Percentiles rank a stretch among this genome's conserved stretches.
These are phyloP conservation scores for Ogataea parapolymorpha DNA, from an alignment of 805 yeast species.

Conservation along the genomic window DNA sequence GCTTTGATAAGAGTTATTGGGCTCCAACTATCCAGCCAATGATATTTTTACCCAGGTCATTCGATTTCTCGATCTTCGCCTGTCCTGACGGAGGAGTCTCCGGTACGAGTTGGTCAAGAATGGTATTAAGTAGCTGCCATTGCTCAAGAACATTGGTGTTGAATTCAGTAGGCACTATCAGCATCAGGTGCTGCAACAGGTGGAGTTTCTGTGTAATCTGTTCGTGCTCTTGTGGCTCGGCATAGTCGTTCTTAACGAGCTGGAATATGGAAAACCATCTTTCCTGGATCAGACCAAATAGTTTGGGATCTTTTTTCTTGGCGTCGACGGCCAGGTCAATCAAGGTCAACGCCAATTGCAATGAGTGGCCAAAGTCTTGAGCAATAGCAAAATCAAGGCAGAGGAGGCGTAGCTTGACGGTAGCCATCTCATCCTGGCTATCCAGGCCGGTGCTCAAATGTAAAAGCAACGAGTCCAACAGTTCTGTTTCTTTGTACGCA, in stretches of 20 bases:
- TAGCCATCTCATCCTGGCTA: constrained; percentile 8
- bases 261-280: constrained; percentile 76
- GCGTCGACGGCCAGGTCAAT: constrained; percentile 27
- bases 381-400: constrained; percentile 70
- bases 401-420: constrained; percentile 31
- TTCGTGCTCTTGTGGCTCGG: constrained; percentile 12
- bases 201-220: constrained; percentile 41
- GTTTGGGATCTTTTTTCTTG: constrained; percentile 8
- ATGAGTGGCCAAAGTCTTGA: constrained; percentile 59
- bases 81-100: constrained; percentile 1
- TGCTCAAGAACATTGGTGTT: constrained; percentile 54
- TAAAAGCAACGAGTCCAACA: constrained; percentile 39
- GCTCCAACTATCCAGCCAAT: constrained; percentile 37
- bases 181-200: constrained; percentile 50
- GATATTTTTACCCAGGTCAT: constrained; percentile 32
- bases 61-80: constrained; percentile 13
- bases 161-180: constrained; percentile 52
- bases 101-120: constrained; percentile 27
- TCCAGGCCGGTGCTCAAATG: constrained; percentile 40
- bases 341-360: constrained; percentile 38
- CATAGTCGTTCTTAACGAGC: constrained; percentile 50
- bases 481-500: constrained; percentile 44
- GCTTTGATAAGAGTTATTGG: constrained; percentile 10
- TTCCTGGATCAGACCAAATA: constrained; percentile 23
- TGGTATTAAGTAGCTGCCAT: constrained; percentile 51